Conservation (phyloP, 208 protist species). For the Naegleria gruberi region DNA sequence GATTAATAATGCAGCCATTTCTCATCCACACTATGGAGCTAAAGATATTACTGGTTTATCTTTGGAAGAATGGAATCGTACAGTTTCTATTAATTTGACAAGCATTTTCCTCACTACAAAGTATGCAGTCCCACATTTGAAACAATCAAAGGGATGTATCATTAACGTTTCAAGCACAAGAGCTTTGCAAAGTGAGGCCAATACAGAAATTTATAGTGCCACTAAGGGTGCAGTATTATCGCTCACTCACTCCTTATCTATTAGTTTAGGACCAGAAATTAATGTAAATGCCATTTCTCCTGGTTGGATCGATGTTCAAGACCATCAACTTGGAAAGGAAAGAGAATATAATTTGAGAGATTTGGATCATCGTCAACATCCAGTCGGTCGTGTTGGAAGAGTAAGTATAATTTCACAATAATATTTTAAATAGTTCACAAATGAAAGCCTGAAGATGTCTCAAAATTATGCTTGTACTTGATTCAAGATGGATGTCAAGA, state of each 20-base stretch:
- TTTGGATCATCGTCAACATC: slow-evolving; percentile 17
- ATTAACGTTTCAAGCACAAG: slow-evolving; percentile 24
- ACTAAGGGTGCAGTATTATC: slow-evolving; percentile 22
- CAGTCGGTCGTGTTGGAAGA: slow-evolving; percentile 11
- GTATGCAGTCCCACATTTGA: not conserved
- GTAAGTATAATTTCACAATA: not conserved
- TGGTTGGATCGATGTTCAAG: slow-evolving; percentile 23
- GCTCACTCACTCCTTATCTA: slow-evolving; percentile 18
- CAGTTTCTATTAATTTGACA: slow-evolving; percentile 12
- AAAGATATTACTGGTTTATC: not conserved
- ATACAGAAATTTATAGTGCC: slow-evolving; percentile 18
- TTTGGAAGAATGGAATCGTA: slow-evolving; percentile 24
- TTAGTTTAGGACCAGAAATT: slow-evolving; percentile 13
- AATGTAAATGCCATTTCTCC: slow-evolving; percentile 15
- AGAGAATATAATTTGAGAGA: not conserved
- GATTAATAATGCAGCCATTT: slow-evolving; percentile 23
- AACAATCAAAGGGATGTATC: slow-evolving; percentile 1
- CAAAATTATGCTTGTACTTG: slow-evolving; percentile 13
- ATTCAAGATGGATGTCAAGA: not conserved
- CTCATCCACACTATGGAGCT: not conserved
- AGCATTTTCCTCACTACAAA: slow-evolving; percentile 11
- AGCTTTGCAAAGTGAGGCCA: not conserved
- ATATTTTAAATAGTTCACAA: no score
- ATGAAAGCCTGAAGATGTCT: not conserved
- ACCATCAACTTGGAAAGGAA: not conserved